Evolutionary conservation across 73 alveolate species (phyloP).

Genomic region (Blepharisma stoltei): DNA sequence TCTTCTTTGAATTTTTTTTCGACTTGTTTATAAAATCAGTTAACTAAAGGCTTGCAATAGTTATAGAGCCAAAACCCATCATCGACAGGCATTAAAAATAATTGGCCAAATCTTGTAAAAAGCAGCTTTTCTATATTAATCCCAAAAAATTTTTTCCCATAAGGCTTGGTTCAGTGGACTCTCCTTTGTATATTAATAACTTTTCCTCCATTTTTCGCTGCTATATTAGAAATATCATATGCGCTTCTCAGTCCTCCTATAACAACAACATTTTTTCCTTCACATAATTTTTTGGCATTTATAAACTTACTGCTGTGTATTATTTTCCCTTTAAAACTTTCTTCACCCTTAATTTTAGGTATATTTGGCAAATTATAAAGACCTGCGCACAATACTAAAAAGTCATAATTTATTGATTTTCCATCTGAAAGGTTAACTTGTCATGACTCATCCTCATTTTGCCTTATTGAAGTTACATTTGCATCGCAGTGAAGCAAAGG

Average conservation of each 20-base stretch:
- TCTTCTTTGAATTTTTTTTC: neutral
- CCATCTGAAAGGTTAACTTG: neutral
- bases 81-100: neutral
- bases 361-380: neutral
- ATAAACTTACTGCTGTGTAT: constrained; percentile 18
- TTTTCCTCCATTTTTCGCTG: constrained; percentile 11
- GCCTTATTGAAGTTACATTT: neutral
- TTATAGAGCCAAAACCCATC: neutral
- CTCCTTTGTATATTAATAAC: neutral
- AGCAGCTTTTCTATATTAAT: neutral
- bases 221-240: neutral
- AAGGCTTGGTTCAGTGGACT: neutral
- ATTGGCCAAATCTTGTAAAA: neutral
- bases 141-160: neutral
- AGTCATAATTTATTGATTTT: neutral
- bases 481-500: neutral
- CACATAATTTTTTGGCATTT: neutral
- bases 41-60: neutral
- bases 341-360: neutral
- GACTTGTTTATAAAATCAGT: neutral
- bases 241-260: neutral
- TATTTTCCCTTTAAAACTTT: constrained; percentile 2
- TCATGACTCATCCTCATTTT: neutral
- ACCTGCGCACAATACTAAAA: constrained; percentile 10
- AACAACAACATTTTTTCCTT: constrained; percentile 17